Evolutionary conservation across 225 moss, liverwort and hornwort genomes (phyloP).

Genomic region (Pseudoscleropodium purum): DNA sequence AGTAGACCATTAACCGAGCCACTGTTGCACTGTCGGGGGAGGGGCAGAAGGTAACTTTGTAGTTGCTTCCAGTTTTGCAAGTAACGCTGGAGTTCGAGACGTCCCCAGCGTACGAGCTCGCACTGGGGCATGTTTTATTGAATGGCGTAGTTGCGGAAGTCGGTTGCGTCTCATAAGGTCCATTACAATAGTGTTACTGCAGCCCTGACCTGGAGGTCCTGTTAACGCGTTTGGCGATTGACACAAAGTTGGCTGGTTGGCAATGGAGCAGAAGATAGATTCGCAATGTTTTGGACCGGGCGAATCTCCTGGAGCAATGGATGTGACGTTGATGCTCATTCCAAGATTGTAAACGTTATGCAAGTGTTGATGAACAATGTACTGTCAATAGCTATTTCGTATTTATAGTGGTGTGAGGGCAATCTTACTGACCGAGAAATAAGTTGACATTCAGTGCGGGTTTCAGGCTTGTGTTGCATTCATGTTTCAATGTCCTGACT

Average conservation of each 20-base stretch:
- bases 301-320: neutral
- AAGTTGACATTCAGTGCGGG: neutral
- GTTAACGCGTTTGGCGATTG: conserved; percentile 6
- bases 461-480: neutral
- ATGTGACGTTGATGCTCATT: neutral
- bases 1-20: neutral
- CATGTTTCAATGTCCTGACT: neutral
- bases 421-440: neutral
- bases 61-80: conserved; percentile 13
- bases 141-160: neutral
- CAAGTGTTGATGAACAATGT: neutral
- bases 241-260: conserved; percentile 8
- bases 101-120: conserved; percentile 11
- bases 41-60: conserved; percentile 12
- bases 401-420: neutral
- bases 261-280: neutral
- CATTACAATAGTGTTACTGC: conserved; percentile 30
- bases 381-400: neutral
- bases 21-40: neutral
- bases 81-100: neutral
- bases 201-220: conserved; percentile 9
- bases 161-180: neutral
- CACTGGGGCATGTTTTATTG: conserved; percentile 16
- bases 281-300: neutral
- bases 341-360: conserved; percentile 15